Evolutionary conservation across 1,284 basidiomycete species (phyloP), one percentile per base, ranked within the genome.

Genomic region (Leccinum solheimii): DNA sequence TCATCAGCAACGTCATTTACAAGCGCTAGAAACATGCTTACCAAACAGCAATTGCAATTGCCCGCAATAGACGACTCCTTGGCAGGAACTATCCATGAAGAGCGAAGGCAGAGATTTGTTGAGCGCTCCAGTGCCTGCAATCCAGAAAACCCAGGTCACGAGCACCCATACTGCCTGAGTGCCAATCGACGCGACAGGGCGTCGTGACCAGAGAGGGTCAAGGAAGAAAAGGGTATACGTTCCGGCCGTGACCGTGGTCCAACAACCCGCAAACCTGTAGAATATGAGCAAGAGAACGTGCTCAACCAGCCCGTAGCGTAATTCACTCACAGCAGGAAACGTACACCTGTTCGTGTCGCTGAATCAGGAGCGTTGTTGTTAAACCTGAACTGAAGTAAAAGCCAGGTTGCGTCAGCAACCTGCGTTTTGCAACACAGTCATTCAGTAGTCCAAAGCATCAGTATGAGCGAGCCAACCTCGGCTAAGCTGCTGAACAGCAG

Each of bases 91-190:
- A 4, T 55, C 43, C 63, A 63, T 60, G 56, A 83, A 74, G 43
- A 84, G 59, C 8, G 70, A 70, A 1, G 83, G 81, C 32, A 83
- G 67, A 7, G 81, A 77, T 38, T 74, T 73, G 63, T 83, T 81
- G 52, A 86, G 67, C 14, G 81, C 70, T 0, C 78, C 80, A 3
- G 83, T 77, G 53, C 82, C 82, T 13, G 83, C 75, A 26, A 85
- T 76, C 85, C 86, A 87, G 45, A 85, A 76, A 21, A 80, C 65
- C 81, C 82, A 85, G n/a, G 83, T 85, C 1, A 79, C 59, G 27
- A 84, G 71, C 2, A 80, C 69, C 84, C 85, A 86, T 43, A 84
- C 69, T 13, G 77, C 77, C 67, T 87, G 86, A 0, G 82, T 76
- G 8, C 85, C 85, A 51, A 87, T 72, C 14, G 86, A 86, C 16